Base-by-base conservation (phyloP, 169 alveolate genomes). In the Cytauxzoon felis region DNA sequence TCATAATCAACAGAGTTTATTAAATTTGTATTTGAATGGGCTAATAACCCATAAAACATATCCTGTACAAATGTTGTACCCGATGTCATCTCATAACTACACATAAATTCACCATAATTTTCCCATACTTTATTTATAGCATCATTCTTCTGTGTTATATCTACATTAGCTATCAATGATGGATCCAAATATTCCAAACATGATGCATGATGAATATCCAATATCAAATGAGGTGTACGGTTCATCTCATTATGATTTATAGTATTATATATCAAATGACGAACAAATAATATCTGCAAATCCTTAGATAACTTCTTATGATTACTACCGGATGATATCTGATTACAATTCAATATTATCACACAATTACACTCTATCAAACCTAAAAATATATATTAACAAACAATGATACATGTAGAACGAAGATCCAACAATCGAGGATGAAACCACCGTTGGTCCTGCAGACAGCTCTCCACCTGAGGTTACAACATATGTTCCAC, bases 141-240 rank as follows among this genome's bases (percentile, higher is more conserved):
- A 19, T 81, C 80, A 56, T 78, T 64, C 50, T 70, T 75, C 34
- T 80, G 73, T 42, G 81, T 63, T 29, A 80, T 82, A 36, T 80
- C 89, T 60, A 81, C 73, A 0, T 87, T 73, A 8, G 82, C 66
- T 32, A 76, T 75, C 64, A 86, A 58, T 41, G 88, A 78, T 40
- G 88, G 88, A 60, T 86, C 92, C 43, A 86, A 58, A 59, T 81
- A 86, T 58, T 86, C 92, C 45, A 86, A 65, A 57, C 92, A 78
- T 38, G 85, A 81, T 1, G 92, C 80, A 60, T 86, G 81, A 38
- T 81, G 73, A 38, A 86, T 81, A 29, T 73, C 84, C 70, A 81
- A 30, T 38, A 56, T 73, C 61, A 80, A 26, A 61, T 72, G 50
- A n/a, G 52, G 54, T 49, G 71, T 48, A 50, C 61, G 54, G 6